These are phyloP conservation scores for Coniferiporia sulphurascens DNA, from an alignment of 1,284 basidiomycete species.

Conservation along the genomic window DNA sequence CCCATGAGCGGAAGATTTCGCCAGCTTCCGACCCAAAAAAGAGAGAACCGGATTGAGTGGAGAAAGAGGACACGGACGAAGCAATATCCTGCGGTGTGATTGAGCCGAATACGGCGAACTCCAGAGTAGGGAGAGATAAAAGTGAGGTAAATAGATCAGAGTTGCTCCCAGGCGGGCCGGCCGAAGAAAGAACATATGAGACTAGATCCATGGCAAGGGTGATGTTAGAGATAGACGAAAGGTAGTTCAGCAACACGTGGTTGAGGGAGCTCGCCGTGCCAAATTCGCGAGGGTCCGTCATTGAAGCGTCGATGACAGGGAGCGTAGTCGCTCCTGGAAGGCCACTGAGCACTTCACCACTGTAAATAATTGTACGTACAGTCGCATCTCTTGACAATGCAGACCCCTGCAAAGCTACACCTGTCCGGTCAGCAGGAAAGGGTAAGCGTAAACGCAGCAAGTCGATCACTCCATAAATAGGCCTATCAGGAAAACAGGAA, in stretches of 20 bases:
- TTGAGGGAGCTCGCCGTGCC: conserved; percentile 49
- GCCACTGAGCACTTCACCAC: conserved; percentile 45
- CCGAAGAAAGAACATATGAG: conserved; percentile 40
- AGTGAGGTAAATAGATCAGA: conserved; percentile 38
- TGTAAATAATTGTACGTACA: conserved; percentile 46
- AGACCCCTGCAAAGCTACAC: conserved; percentile 45
- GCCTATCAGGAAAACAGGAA: conserved; percentile 50
- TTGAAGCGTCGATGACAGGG: conserved; percentile 28
- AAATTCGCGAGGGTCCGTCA: conserved; percentile 46
- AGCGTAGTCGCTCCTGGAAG: conserved; percentile 32
- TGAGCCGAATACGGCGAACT: conserved; percentile 58
- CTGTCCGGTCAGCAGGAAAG: conserved; percentile 41
- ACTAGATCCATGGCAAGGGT: conserved; percentile 45
- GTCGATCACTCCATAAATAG: conserved; percentile 59
- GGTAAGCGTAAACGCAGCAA: conserved; percentile 51
- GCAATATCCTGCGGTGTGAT: conserved; percentile 43
- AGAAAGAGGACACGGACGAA: conserved; percentile 47
- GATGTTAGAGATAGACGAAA: conserved; percentile 46
- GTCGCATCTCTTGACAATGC: conserved; percentile 39
- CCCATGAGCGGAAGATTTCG: conserved; percentile 47
- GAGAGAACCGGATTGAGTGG: conserved; percentile 42
- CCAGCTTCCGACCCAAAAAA: conserved; percentile 57
- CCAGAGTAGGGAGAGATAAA: conserved; percentile 45
- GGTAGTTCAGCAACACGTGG: conserved; percentile 54
- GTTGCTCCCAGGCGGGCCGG: conserved; percentile 39